Conservation (phyloP, 768 basidiomycete genomes). For the Trametes elegans region DNA sequence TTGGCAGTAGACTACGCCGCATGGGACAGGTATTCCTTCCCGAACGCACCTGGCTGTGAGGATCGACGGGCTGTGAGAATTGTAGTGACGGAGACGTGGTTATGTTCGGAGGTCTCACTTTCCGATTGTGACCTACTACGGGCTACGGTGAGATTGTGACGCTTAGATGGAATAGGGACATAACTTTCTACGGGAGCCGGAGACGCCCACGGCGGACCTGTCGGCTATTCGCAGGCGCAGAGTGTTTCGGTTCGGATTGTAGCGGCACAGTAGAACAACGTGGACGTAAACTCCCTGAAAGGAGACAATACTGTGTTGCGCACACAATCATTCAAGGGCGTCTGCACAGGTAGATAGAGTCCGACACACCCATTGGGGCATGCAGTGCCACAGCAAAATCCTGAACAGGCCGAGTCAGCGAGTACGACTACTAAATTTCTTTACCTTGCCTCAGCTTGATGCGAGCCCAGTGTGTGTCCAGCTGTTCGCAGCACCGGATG, state of each 20-base stretch:
- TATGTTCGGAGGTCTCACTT: neutral
- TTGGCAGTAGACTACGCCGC: conserved; percentile 11
- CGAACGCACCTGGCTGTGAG: neutral
- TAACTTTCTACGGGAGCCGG: neutral
- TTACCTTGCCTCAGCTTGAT: too few species aligned
- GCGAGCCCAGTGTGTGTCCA: too few species aligned
- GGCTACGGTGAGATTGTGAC: neutral
- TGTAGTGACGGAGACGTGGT: too few species aligned
- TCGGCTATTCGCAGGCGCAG: too few species aligned
- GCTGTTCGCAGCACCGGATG: neutral
- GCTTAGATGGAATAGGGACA: neutral
- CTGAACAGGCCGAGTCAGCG: neutral
- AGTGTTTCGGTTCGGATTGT: neutral
- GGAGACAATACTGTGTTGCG: neutral
- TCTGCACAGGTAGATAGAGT: neutral
- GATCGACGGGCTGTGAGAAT: neutral
- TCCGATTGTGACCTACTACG: neutral
- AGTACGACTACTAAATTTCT: too few species aligned
- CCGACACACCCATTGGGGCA: neutral
- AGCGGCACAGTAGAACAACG: neutral
- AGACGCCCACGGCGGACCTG: too few species aligned
- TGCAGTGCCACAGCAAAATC: neutral
- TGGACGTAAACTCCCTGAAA: neutral
- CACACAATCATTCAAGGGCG: neutral
- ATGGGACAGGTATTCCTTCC: neutral